Conservation (phyloP, 441 rosid species). For the Flueggea neowawraea region DNA sequence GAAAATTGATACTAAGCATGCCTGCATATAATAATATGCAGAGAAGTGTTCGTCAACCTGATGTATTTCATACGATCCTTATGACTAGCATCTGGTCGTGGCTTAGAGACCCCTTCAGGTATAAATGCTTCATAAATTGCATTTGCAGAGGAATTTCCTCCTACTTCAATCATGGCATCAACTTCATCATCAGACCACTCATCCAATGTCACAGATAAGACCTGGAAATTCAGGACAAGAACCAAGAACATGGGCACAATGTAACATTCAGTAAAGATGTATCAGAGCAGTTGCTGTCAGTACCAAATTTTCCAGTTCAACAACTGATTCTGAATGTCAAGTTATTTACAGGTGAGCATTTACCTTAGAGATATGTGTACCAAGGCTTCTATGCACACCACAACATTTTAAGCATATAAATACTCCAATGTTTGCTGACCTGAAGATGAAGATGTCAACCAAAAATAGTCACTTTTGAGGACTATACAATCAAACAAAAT, state of each 20-base stretch:
- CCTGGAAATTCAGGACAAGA: constrained; percentile 32
- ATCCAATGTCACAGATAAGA: constrained; percentile 91
- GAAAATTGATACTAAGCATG: no score
- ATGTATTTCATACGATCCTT: constrained; percentile 76
- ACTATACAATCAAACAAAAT: neutral
- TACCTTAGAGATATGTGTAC: constrained; percentile 93
- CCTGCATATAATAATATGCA: neutral
- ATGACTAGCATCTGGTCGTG: constrained; percentile 71
- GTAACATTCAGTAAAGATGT: neutral
- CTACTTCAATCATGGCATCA: constrained; percentile 87
- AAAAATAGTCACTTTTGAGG: neutral
- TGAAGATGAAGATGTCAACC: constrained; percentile 33
- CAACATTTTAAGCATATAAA: constrained; percentile 97
- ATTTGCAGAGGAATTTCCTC: constrained; percentile 91
- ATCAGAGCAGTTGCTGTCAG: neutral
- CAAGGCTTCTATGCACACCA: constrained; percentile 96
- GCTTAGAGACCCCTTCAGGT: constrained; percentile 76
- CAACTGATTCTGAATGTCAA: neutral
- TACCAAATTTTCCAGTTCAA: neutral
- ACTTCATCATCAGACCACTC: constrained; percentile 94
- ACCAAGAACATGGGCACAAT: neutral
- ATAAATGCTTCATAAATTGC: constrained; percentile 85
- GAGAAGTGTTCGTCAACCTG: constrained; percentile 39
- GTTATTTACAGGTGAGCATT: constrained; percentile 14
- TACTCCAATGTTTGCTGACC: constrained; percentile 98